Evolutionary conservation across 345 rosid genomes (phyloP), one percentile per base, ranked within the genome.

Genomic region (Ceriops tagal): DNA sequence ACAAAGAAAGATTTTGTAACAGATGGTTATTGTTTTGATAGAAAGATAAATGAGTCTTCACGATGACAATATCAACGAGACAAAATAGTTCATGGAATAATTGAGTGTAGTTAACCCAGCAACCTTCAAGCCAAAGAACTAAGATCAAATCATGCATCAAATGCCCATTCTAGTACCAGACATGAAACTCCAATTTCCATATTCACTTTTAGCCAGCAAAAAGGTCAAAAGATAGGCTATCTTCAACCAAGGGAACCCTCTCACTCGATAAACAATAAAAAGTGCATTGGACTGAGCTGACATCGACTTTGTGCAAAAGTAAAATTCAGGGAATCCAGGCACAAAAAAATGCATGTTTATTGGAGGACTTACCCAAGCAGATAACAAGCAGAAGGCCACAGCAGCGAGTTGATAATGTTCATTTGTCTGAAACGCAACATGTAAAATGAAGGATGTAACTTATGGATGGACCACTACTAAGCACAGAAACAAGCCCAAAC

Each of bases 371-470:
- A 96, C 99, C 98, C 99, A 96, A 75, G 99, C 98, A 65, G 99
- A 92, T 78, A 92, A 84, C 72, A 96, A 83, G 88, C 98, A 96
- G 82, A 96, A 96, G 26, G 99, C 99, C 62, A 96, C 97, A 64
- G 91, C 95, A 60, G 99, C 98, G 63, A 96, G 97, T 78, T 96
- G 99, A 79, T 96, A 96, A 68, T 92, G 98, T 78, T 96, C 99
- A 70, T 89, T 96, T 78, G 99, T 90, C 97, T 96, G 89, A 69
- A 80, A 34, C 58, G 64, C 61, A 68, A 61, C 66, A 74, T 16
- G 64, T 77, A 77, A 43, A 59, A 69, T 46, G 59, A 64, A 65
- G 21, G 11, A 20, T 46, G 34, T 43, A 71, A 52, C n/a, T 51
- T 53, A 47, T 31, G 53, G 62, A 19, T 37, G 28, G 47, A 72